These are phyloP conservation scores for Tolypocladium inflatum DNA, from an alignment of 2,329 filamentous ascomycete genomes.

Conservation along the genomic window DNA sequence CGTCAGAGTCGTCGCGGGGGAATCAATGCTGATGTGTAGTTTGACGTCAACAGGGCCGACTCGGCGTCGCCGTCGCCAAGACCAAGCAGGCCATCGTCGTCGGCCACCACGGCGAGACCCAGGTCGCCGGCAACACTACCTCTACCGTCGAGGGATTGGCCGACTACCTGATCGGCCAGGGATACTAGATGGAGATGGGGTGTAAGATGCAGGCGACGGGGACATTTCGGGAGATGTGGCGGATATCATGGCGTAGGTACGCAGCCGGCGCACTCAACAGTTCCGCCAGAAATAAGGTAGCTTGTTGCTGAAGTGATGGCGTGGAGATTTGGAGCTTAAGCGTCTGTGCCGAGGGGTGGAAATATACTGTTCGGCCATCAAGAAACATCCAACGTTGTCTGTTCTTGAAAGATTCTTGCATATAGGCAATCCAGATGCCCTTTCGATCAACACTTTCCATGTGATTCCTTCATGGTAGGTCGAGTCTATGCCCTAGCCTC, in stretches of 20 bases:
- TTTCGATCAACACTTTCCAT: constrained; percentile 1
- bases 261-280: neutral
- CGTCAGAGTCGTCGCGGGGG: neutral
- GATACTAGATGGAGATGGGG: constrained; percentile 50
- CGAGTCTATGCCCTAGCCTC: neutral
- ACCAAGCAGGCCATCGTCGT: constrained; percentile 83
- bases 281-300: neutral
- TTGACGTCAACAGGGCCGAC: constrained; percentile 46
- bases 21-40: neutral
- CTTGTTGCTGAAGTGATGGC: neutral
- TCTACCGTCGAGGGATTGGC: constrained; percentile 73
- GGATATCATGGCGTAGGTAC: neutral
- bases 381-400: constrained; percentile 2
- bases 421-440: constrained; percentile 15
- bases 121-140: constrained; percentile 66
- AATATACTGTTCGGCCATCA: neutral
- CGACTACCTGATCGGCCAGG: constrained; percentile 73
- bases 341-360: constrained; percentile 2
- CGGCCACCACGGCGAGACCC: constrained; percentile 70
- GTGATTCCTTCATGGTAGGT: neutral
- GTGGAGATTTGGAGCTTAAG: constrained; percentile 4
- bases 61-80: constrained; percentile 76
- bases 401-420: constrained; percentile 18
- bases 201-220: constrained; percentile 3
- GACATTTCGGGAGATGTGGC: neutral